phyloP scores from a whole-genome alignment of 2,329 filamentous ascomycete species.

The Aquanectria penicillioides region DNA sequence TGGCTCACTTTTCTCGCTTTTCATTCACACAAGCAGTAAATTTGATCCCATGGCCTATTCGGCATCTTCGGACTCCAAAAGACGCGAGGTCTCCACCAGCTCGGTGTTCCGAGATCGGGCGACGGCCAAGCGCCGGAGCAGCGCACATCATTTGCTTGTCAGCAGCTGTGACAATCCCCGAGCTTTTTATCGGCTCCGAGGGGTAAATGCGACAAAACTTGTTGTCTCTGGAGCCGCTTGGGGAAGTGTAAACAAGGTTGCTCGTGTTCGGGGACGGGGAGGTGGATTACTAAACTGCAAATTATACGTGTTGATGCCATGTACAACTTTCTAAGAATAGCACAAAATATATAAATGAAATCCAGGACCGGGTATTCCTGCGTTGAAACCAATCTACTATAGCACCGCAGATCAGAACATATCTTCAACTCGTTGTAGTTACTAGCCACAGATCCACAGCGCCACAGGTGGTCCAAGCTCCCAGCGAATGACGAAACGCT shows the following conservation, averaged over 20 bases:
- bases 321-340: too few species aligned
- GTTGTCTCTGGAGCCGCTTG: background rate
- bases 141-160: background rate
- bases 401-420: background rate
- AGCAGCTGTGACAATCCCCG: background rate
- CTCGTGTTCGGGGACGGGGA: background rate
- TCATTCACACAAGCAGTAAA: too few species aligned
- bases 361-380: too few species aligned
- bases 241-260: background rate
- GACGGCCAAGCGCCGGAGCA: background rate
- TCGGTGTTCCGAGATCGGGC: constrained; percentile 22
- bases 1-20: too few species aligned
- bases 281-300: background rate
- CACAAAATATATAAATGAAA: too few species aligned
- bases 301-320: too few species aligned
- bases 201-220: background rate
- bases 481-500: constrained; percentile 43
- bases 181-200: constrained; percentile 18
- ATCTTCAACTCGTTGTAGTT: background rate
- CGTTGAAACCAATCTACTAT: too few species aligned
- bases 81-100: constrained; percentile 8
- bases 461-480: constrained; percentile 33
- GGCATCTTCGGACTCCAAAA: constrained; percentile 15
- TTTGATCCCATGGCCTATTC: background rate
- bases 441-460: constrained; percentile 10